Conservation (phyloP, 768 basidiomycete species). For the Tulasnella sp. region DNA sequence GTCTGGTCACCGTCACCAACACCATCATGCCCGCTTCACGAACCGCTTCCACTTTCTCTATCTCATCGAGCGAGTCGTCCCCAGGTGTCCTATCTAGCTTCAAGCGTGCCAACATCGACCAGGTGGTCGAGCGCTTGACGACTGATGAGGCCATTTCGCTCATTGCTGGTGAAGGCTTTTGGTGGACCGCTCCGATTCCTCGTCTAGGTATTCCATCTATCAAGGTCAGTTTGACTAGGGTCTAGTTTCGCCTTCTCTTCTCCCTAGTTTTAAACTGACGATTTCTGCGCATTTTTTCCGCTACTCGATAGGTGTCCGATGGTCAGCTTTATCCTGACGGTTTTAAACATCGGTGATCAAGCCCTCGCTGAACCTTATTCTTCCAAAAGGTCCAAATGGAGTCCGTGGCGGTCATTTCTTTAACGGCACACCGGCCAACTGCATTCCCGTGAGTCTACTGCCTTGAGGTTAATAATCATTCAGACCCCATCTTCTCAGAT, state of each 20-base stretch:
- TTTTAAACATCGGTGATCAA: no score
- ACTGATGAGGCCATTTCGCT: slow-evolving; percentile 65
- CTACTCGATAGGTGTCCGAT: slow-evolving; percentile 3
- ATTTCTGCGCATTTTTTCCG: neutral
- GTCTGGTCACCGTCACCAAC: no score
- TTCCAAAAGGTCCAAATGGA: slow-evolving; percentile 47
- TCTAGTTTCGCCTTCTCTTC: no score
- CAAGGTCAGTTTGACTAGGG: neutral
- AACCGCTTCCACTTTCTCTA: no score
- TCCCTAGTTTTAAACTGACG: no score
- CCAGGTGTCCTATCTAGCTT: slow-evolving; percentile 2
- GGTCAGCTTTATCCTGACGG: neutral
- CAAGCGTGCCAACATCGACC: slow-evolving; percentile 34
- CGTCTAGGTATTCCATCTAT: slow-evolving; percentile 60
- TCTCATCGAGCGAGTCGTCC: no score
- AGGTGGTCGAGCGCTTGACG: slow-evolving; percentile 52
- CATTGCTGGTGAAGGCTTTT: slow-evolving; percentile 54
- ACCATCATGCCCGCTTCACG: no score
- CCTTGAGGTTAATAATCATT: neutral
- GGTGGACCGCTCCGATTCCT: slow-evolving; percentile 31
- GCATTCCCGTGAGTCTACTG: slow-evolving; percentile 42
- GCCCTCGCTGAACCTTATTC: neutral
- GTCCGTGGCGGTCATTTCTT: slow-evolving; percentile 23
- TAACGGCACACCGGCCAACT: slow-evolving; percentile 50
- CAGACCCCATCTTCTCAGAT: neutral